These are phyloP conservation scores for Carex parvula DNA, from an alignment of 176 grass and related monocot species.

Conservation along the genomic window DNA sequence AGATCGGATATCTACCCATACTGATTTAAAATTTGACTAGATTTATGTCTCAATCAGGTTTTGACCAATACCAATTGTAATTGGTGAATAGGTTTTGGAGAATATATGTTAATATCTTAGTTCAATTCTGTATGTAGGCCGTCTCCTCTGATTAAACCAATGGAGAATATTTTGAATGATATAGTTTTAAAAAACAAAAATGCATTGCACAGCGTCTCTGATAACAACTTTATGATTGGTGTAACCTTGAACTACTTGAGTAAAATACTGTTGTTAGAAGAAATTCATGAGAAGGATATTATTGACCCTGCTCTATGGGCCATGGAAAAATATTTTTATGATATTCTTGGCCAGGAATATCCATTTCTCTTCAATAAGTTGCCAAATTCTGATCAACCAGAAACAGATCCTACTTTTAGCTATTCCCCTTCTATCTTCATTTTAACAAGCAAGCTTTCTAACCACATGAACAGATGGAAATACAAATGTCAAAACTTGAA, in stretches of 20 bases:
- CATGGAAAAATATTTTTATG: not conserved
- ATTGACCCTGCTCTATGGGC: not conserved
- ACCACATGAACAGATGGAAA: no score
- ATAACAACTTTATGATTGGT: no score
- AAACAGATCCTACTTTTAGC: not conserved
- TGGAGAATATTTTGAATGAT: no score
- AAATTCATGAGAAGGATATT: slow-evolving; percentile 32
- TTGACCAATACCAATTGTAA: not conserved
- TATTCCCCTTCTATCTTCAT: not conserved
- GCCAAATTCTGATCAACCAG: not conserved
- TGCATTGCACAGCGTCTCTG: no score
- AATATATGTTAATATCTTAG: no score
- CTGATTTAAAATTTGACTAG: not conserved
- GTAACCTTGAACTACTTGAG: slow-evolving; percentile 33
- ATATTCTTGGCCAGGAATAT: slow-evolving; percentile 36
- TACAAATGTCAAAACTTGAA: no score
- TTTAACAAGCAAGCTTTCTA: no score
- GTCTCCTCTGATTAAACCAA: no score
- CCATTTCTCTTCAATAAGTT: not conserved
- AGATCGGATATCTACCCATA: not conserved
- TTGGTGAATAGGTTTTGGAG: no score
- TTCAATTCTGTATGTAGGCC: no score
- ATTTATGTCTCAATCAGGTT: not conserved
- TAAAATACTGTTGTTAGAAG: slow-evolving; percentile 36
- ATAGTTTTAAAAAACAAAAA: no score